phyloP scores from a whole-genome alignment of 768 basidiomycete species.

The Calvatia gigantea region DNA sequence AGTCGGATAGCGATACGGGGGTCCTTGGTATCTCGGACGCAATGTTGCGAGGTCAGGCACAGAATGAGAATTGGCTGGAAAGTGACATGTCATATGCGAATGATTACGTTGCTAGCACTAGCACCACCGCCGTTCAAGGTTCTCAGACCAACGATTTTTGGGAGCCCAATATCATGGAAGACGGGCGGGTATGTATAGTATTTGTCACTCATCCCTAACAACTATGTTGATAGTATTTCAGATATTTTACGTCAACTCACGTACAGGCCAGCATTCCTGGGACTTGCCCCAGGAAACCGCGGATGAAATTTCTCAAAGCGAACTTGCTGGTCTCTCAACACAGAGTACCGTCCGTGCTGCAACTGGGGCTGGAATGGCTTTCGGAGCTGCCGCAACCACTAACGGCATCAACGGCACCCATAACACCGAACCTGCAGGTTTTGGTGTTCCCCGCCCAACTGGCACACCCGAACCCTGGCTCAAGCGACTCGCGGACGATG shows the following conservation, averaged over 20 bases:
- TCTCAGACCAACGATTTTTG: conserved; percentile 75
- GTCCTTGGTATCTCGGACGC: conserved; percentile 48
- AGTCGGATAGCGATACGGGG: conserved; percentile 26
- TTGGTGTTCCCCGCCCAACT: conserved; percentile 8
- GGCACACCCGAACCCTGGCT: conserved; percentile 83
- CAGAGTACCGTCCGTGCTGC: conserved; percentile 55
- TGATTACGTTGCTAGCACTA: conserved; percentile 1
- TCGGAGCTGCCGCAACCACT: conserved; percentile 33
- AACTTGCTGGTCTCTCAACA: conserved; percentile 57
- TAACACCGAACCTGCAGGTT: neutral
- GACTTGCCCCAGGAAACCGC: conserved; percentile 80
- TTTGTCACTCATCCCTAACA: conserved; percentile 3
- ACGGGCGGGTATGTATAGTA: conserved; percentile 70
- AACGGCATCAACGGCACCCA: conserved; percentile 8
- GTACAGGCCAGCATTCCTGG: conserved; percentile 76
- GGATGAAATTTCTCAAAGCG: conserved; percentile 59
- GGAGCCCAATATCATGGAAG: conserved; percentile 81
- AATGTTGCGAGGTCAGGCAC: conserved; percentile 40
- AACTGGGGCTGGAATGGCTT: conserved; percentile 48
- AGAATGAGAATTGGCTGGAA: conserved; percentile 59
- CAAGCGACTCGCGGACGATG: conserved; percentile 76
- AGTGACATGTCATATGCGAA: conserved; percentile 36
- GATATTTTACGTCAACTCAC: conserved; percentile 95
- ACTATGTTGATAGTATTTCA: conserved; percentile 25
- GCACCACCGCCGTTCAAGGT: conserved; percentile 19